Percentiles rank a stretch among this genome's conserved stretches.
Conservation (phyloP, 352 stramenopile species). For the Pythium coloratum region DNA sequence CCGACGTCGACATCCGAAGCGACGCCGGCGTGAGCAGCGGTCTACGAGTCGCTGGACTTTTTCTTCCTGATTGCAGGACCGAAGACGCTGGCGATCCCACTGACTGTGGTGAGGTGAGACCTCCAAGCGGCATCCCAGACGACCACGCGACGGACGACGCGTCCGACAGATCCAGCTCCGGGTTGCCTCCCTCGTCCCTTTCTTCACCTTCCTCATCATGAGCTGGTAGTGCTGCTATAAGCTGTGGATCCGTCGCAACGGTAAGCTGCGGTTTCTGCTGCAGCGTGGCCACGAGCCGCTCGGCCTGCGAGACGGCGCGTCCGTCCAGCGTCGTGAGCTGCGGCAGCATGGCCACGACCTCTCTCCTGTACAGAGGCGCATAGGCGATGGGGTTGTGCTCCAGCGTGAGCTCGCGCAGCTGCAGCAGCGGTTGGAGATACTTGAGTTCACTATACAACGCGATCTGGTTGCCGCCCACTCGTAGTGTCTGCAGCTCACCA, state of each 20-base stretch:
- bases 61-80: not conserved
- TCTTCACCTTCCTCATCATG: not conserved
- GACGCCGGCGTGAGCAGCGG: constrained; percentile 21
- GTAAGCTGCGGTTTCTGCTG: constrained; percentile 43
- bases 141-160: constrained; percentile 14
- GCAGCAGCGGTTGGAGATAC: constrained; percentile 43
- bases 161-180: constrained; percentile 24
- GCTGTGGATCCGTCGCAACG: not conserved
- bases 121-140: not conserved
- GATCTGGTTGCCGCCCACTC: constrained; percentile 46
- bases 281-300: constrained; percentile 49
- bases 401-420: constrained; percentile 45
- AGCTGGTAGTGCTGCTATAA: not conserved
- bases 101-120: not conserved
- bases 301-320: constrained; percentile 37
- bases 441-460: constrained; percentile 56
- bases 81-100: constrained; percentile 8
- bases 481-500: constrained; percentile 36
- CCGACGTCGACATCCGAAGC: not conserved
- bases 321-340: constrained; percentile 52
- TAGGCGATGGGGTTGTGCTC: constrained; percentile 60
- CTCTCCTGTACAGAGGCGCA: constrained; percentile 39
- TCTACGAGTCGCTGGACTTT: not conserved
- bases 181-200: not conserved
- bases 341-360: constrained; percentile 59